A percentile compares a stretch with the other conserved stretches of the same genome.
Evolutionary conservation across 164 flowering plant species (phyloP).

Genomic region (Amborella trichopoda): DNA sequence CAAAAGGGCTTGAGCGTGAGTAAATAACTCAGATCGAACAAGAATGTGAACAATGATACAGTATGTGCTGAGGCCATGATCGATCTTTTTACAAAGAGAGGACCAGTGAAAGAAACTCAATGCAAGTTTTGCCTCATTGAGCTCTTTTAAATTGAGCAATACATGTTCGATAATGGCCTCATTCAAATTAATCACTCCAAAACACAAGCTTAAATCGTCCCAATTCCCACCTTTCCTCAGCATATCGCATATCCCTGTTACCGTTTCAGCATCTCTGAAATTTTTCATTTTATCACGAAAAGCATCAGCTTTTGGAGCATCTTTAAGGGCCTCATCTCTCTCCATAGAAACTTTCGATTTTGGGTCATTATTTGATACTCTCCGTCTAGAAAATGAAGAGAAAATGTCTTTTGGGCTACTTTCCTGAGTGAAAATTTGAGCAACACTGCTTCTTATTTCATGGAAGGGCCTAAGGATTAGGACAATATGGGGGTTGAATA

Average conservation of each 20-base stretch:
- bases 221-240: conserved; percentile 34
- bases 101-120: conserved; percentile 84
- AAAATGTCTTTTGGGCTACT: too few relatives aligned
- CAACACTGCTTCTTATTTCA: too few relatives aligned
- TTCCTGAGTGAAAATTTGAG: too few relatives aligned
- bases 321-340: too few relatives aligned
- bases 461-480: too few relatives aligned
- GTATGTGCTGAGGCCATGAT: conserved; percentile 39
- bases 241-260: conserved; percentile 20
- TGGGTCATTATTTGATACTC: too few relatives aligned
- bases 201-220: conserved; percentile 26
- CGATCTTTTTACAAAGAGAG: conserved; percentile 15
- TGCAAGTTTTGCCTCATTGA: conserved; percentile 44
- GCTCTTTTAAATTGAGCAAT: conserved; percentile 47
- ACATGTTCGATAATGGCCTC: conserved; percentile 26
- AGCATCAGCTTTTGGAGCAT: too few relatives aligned
- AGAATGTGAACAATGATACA: conserved; percentile 45
- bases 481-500: too few relatives aligned
- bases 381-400: too few relatives aligned
- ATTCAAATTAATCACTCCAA: conserved; percentile 20
- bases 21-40: conserved; percentile 33
- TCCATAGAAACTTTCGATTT: too few relatives aligned
- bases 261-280: neutral
- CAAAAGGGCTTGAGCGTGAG: conserved; percentile 50
- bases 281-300: too few relatives aligned